A percentile compares a stretch with the other conserved stretches of the same genome.
Conservation (phyloP, 148 eudicot genomes). For the Pouteria glomerata region DNA sequence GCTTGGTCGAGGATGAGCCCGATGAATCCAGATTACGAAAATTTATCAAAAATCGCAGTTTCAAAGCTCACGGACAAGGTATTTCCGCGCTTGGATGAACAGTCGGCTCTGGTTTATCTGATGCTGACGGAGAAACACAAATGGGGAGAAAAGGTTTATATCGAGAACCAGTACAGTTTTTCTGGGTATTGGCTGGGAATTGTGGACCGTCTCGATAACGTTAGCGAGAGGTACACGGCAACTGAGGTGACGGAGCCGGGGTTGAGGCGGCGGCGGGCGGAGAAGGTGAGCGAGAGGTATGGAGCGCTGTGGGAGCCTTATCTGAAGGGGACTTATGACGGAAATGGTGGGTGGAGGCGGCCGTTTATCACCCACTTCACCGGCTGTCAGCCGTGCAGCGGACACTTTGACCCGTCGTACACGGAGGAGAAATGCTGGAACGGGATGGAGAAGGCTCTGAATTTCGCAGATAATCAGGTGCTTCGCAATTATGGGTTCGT, state of each 20-base stretch:
- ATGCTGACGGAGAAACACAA: conserved; percentile 35
- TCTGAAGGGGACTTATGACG: conserved; percentile 16
- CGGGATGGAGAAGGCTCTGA: too few species aligned
- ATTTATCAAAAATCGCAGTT: too few species aligned
- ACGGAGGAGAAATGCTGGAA: too few species aligned
- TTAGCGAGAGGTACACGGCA: conserved; percentile 17
- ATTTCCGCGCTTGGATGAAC: conserved; percentile 54
- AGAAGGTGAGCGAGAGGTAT: conserved; percentile 42
- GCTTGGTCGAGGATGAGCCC: too few species aligned
- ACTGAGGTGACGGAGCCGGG: conserved; percentile 20
- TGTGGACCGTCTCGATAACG: conserved; percentile 31
- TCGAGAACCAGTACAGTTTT: conserved; percentile 45
- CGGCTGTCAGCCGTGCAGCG: too few species aligned
- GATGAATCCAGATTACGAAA: too few species aligned
- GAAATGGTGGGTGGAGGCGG: conserved; percentile 14
- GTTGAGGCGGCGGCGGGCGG: conserved; percentile 47
- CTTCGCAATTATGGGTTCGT: conserved; percentile 45
- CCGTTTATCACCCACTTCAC: too few species aligned
- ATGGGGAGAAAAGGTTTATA: conserved; percentile 44
- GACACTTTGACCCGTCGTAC: too few species aligned
- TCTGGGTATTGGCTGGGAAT: conserved; percentile 67
- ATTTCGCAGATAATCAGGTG: conserved; percentile 69
- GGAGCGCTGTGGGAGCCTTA: conserved; percentile 17
- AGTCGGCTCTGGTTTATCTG: conserved; percentile 48
- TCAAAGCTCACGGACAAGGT: conserved; percentile 37